Evolutionary conservation across 129 eudicot species (phyloP).

Genomic region (Apium graveolens): DNA sequence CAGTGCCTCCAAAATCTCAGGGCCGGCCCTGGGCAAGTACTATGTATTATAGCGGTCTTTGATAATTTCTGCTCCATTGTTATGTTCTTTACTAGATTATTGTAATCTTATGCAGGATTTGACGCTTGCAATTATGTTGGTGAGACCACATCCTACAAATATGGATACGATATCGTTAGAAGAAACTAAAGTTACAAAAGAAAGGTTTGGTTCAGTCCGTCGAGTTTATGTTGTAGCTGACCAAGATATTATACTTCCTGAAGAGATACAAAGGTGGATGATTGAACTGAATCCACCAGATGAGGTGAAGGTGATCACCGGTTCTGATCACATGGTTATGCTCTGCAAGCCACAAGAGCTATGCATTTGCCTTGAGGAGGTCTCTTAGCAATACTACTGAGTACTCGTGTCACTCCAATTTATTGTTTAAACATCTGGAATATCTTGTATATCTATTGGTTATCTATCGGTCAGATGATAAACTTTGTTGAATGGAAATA

Average conservation of each 20-base stretch:
- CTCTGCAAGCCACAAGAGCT: constrained; percentile 13
- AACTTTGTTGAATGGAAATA: no score
- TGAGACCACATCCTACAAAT: constrained; percentile 15
- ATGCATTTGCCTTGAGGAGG: not conserved
- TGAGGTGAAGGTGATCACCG: constrained; percentile 16
- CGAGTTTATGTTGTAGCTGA: constrained; percentile 21
- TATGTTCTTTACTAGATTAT: not conserved
- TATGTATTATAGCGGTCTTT: not conserved
- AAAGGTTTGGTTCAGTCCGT: constrained; percentile 17
- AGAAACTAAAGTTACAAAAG: constrained; percentile 8
- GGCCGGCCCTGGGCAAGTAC: constrained; percentile 26
- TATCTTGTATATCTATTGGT: no score
- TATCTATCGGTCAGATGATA: no score
- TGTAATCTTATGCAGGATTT: constrained; percentile 11
- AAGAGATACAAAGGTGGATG: constrained; percentile 23
- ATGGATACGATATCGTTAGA: not conserved
- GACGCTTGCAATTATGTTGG: constrained; percentile 22
- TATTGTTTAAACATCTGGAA: no score
- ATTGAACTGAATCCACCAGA: constrained; percentile 22
- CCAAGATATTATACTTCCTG: not conserved
- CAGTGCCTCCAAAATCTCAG: no score
- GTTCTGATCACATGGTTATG: constrained; percentile 18
- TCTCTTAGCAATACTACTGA: not conserved
- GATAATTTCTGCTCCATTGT: not conserved
- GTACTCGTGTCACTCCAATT: no score